Conservation (phyloP, 257 asterid genomes). For the Forsythia viridissima region DNA sequence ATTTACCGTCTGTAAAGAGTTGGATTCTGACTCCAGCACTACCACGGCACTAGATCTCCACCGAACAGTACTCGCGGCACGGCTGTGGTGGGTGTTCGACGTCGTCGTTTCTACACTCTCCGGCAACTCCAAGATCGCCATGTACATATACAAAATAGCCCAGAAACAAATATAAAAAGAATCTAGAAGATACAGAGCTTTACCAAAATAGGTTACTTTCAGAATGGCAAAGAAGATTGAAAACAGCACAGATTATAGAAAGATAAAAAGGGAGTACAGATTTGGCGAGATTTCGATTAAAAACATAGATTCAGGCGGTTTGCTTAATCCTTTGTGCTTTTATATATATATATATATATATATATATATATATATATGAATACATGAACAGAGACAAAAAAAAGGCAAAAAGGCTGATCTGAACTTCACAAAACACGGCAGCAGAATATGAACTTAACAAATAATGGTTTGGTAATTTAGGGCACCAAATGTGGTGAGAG, state of each 20-base stretch:
- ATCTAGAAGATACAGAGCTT: neutral
- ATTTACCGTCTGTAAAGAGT: neutral
- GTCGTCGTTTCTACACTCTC: constrained; percentile 36
- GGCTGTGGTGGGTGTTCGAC: too few species aligned
- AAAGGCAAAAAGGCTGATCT: too few species aligned
- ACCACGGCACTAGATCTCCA: constrained; percentile 39
- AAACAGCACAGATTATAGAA: neutral
- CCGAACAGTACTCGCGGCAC: constrained; percentile 33
- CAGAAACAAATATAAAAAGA: neutral
- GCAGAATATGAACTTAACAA: too few species aligned
- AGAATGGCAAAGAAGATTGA: neutral
- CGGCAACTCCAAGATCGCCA: constrained; percentile 66
- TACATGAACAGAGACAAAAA: too few species aligned
- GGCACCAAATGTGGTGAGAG: too few species aligned
- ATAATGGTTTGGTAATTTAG: too few species aligned
- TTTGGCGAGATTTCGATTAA: neutral
- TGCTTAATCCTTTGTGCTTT: neutral
- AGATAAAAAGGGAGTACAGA: neutral
- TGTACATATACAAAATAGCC: constrained; percentile 3
- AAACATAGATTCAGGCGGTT: neutral
- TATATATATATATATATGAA: neutral
- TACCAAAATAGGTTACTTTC: neutral
- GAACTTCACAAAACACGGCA: too few species aligned
- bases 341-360: neutral
- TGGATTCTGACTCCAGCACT: constrained; percentile 36